Conservation (phyloP, 768 basidiomycete genomes). For the Mrakia blollopis region DNA sequence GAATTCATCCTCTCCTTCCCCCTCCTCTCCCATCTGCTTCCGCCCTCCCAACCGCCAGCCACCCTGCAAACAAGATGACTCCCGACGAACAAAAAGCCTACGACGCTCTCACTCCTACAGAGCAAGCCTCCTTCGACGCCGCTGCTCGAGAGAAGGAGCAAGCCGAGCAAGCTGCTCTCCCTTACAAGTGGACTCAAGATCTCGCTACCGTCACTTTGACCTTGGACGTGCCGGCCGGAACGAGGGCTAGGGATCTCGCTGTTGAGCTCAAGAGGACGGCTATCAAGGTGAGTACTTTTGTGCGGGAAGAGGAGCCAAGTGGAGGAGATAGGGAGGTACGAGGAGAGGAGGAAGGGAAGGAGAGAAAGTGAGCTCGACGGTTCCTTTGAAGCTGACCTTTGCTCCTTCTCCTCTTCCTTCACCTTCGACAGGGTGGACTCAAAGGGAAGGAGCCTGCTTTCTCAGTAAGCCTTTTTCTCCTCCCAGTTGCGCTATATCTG, state of each 20-base stretch:
- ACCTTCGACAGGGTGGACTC: slow-evolving; percentile 48
- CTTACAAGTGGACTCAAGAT: slow-evolving; percentile 87
- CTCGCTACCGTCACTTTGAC: slow-evolving; percentile 77
- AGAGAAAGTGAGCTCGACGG: background rate
- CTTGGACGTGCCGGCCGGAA: slow-evolving; percentile 80
- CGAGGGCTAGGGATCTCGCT: slow-evolving; percentile 67
- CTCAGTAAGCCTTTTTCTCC: slow-evolving; percentile 7
- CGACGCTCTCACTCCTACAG: slow-evolving; percentile 13
- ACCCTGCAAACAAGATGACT: background rate
- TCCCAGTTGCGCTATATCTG: too few relatives aligned
- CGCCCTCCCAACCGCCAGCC: background rate
- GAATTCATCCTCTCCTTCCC: too few relatives aligned
- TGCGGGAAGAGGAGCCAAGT: background rate
- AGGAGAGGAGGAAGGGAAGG: background rate
- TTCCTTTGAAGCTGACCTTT: background rate
- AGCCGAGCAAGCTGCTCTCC: slow-evolving; percentile 57
- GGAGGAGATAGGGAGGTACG: background rate
- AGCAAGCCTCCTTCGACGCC: slow-evolving; percentile 13
- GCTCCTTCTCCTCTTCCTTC: background rate
- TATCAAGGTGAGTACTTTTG: slow-evolving; percentile 60
- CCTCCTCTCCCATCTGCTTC: too few relatives aligned
- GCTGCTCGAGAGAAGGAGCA: slow-evolving; percentile 6
- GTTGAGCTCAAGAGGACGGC: slow-evolving; percentile 75
- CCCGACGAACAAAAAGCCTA: slow-evolving; percentile 15
- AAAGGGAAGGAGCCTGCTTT: slow-evolving; percentile 82